phyloP scores from a whole-genome alignment of 2,329 filamentous ascomycete genomes.

The Paramyrothecium roridum region DNA sequence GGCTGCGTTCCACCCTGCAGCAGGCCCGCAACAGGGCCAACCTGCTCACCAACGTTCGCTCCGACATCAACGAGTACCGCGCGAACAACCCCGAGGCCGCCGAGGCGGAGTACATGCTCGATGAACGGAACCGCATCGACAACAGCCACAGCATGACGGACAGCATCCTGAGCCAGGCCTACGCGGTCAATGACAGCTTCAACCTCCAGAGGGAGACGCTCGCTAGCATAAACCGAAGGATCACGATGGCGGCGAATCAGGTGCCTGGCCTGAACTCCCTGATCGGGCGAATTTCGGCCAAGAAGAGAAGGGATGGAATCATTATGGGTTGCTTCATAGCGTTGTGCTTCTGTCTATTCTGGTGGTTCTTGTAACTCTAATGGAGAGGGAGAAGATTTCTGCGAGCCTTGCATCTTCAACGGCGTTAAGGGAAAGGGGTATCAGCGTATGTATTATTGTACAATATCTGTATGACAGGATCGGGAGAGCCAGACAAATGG shows the following conservation, averaged over 20 bases:
- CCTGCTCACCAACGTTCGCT: constrained; percentile 83
- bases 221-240: constrained; percentile 83
- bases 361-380: constrained; percentile 65
- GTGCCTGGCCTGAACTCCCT: constrained; percentile 90
- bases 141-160: constrained; percentile 88
- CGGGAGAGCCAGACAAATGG: background rate
- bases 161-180: constrained; percentile 88
- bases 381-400: constrained; percentile 2
- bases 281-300: constrained; percentile 88
- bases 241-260: constrained; percentile 83
- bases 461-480: constrained; percentile 20
- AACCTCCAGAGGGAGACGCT: constrained; percentile 82
- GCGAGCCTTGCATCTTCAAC: constrained; percentile 15
- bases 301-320: constrained; percentile 91
- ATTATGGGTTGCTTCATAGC: constrained; percentile 91
- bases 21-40: constrained; percentile 85
- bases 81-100: constrained; percentile 75
- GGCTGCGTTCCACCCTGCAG: constrained; percentile 69
- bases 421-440: constrained; percentile 31
- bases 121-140: constrained; percentile 81
- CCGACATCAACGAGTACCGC: constrained; percentile 88
- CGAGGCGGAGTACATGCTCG: constrained; percentile 96
- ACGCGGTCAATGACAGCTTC: constrained; percentile 94
- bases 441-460: constrained; percentile 32
- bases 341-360: constrained; percentile 82